Evolutionary conservation across 2,329 filamentous ascomycete species (phyloP).

Genomic region (Pseudocercospora musae): DNA sequence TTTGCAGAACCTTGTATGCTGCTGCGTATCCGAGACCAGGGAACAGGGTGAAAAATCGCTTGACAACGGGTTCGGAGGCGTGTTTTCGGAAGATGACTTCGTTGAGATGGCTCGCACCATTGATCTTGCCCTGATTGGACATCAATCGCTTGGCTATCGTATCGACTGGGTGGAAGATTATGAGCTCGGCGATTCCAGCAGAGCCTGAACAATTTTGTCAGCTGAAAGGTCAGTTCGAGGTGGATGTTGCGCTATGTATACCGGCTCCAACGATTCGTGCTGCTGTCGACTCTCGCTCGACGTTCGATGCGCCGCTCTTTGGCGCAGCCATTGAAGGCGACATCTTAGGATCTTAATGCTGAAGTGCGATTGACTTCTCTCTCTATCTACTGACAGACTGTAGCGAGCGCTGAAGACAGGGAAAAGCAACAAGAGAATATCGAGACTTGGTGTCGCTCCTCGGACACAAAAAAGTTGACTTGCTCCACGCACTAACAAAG

Average conservation of each 20-base stretch:
- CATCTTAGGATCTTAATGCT: conserved; percentile 18
- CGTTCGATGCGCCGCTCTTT: conserved; percentile 37
- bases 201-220: conserved; percentile 57
- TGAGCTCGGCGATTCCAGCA: conserved; percentile 87
- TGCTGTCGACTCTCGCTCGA: conserved; percentile 82
- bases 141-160: conserved; percentile 98
- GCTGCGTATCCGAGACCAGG: conserved; percentile 95
- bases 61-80: conserved; percentile 64
- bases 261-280: conserved; percentile 90
- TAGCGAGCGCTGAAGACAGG: not conserved
- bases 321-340: conserved; percentile 28
- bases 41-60: conserved; percentile 93
- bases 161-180: conserved; percentile 93
- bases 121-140: conserved; percentile 85
- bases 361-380: not conserved
- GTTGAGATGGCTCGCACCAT: conserved; percentile 66
- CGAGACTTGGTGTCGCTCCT: not conserved
- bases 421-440: not conserved
- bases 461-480: not conserved
- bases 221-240: not conserved
- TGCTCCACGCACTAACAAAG: not conserved
- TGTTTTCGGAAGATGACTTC: conserved; percentile 90
- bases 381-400: not conserved
- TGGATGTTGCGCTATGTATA: conserved; percentile 41
- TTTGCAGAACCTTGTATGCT: conserved; percentile 95